Base-by-base conservation (phyloP, 2,329 filamentous ascomycete genomes). In the Fusarium sp. region DNA sequence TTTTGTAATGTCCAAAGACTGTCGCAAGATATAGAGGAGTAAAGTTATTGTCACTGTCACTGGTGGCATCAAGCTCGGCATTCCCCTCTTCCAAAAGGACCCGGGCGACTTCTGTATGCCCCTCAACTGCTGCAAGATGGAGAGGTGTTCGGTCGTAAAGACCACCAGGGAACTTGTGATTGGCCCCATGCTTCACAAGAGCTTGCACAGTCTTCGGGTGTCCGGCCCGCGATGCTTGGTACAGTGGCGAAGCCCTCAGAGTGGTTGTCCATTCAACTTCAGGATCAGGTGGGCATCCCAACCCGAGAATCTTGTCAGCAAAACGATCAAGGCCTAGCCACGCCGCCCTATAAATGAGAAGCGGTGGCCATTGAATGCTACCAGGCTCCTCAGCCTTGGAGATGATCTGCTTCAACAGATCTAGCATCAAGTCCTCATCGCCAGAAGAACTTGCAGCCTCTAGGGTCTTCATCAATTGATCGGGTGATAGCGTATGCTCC, bases 271-370 rank as follows among this genome's bases (percentile, higher is more conserved):
- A 68, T 0, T 54, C 43, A 2, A 66, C 63, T 4, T 45, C 54
- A 4, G 43, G 63, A 16, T 68, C 66, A 37, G 29, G 8, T 0
- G 63, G 24, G 2, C 66, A 68, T 11, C 66, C 66, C 5, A 68
- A 31, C 3, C 22, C 11, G 8, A 68, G 66, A 2, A 68, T 45
- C 6, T 29, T 66, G 16, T 67, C 29, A 2, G 63, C 14, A 7
- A 68, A 61, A 0, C 43, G 29, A 2, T 45, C 54, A 1, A 67
- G 43, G 3, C 64, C 43, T 1, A 68, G 8, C 2, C 39, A 67
- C 0, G 39, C 63, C 4, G 54, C 63, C 3, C 43, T 29, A 6
- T 61, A 61, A 0, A 68, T 68, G 27, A 68, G n/a, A 9, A 67
- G 14, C 1, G 66, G 54, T 9, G 66, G 43, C 66, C 66, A 67